These are phyloP conservation scores for Plasmodium chabaudi DNA, from an alignment of 169 alveolate species.

Conservation along the genomic window DNA sequence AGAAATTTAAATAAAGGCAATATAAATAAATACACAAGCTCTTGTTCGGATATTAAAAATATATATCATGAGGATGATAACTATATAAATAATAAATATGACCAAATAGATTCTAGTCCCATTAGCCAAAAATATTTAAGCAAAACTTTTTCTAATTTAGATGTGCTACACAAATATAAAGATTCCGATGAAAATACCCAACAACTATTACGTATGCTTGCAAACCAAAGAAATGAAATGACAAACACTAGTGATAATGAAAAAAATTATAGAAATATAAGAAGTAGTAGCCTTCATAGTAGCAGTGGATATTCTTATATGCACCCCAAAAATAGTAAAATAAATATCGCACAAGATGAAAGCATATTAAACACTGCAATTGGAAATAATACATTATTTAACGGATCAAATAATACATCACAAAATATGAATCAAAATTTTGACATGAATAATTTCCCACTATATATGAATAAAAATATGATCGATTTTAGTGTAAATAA, in stretches of 20 bases:
- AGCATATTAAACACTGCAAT: background rate
- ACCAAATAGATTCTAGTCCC: background rate
- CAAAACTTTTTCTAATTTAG: conserved; percentile 3
- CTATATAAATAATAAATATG: background rate
- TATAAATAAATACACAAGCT: background rate
- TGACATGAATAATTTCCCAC: background rate
- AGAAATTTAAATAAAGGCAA: background rate
- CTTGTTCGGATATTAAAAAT: background rate
- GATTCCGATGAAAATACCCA: conserved; percentile 2
- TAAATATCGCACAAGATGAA: background rate
- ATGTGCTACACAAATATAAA: background rate
- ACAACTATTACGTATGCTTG: background rate
- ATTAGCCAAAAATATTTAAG: conserved; percentile 2
- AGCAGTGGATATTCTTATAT: background rate
- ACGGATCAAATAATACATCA: background rate
- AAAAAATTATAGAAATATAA: background rate
- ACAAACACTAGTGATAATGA: background rate
- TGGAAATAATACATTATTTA: background rate
- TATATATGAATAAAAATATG: background rate
- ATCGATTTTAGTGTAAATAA: too few species aligned
- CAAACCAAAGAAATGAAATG: conserved; percentile 11
- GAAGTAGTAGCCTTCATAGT: background rate
- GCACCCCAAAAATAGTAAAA: background rate
- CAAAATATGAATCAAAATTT: background rate
- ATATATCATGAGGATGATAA: background rate